Base-by-base conservation (phyloP, 75 land plant species). In the Cupressus sempervirens region DNA sequence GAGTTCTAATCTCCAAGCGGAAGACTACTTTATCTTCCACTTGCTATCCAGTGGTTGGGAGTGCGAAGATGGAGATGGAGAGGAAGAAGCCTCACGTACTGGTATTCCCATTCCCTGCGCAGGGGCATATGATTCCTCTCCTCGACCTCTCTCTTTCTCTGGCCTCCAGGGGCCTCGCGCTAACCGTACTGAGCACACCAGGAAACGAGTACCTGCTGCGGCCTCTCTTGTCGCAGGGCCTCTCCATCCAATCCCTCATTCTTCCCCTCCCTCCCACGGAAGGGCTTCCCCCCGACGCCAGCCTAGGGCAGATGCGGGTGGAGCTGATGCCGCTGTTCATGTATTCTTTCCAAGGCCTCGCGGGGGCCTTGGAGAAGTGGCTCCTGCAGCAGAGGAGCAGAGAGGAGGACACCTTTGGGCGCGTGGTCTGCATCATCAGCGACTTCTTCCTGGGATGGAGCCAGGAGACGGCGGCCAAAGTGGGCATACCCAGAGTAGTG, bases 391-490 rank as follows among this genome's bases (percentile, higher is more conserved):
- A 87, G 85, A 70, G 70, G 4, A 5, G n/a, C 74, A 26, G 9
- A 0, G 45, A 43, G 1, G 7, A 7, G 12, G 35, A 32, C 30
- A 35, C 9, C 11, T 70, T 70, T 4, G 81, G 76, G 35, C 93
- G 91, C 3, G 89, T 92, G 1, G 45, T 76, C 23, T 89, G 91
- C 40, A 84, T 94, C 74, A 16, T 94, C 67, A 91, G 91, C 35
- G 95, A 94, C 52, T 90, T 94, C 87, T 92, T 94, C 84, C 83
- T 92, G 46, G 93, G 93, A 1, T 94, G 95, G 95, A 92, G 92
- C 41, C 86, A 88, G 35, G 38, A 50, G 68, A 36, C 87, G 23
- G 93, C 93, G 54, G n/a, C n/a, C n/a, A n/a, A n/a, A n/a, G n/a
- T n/a, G n/a, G n/a, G n/a, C n/a, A n/a, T n/a, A n/a, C n/a, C 87